Evolutionary conservation across 805 yeast genomes (phyloP).

Genomic region (Blastobotrys chiropterorum): DNA sequence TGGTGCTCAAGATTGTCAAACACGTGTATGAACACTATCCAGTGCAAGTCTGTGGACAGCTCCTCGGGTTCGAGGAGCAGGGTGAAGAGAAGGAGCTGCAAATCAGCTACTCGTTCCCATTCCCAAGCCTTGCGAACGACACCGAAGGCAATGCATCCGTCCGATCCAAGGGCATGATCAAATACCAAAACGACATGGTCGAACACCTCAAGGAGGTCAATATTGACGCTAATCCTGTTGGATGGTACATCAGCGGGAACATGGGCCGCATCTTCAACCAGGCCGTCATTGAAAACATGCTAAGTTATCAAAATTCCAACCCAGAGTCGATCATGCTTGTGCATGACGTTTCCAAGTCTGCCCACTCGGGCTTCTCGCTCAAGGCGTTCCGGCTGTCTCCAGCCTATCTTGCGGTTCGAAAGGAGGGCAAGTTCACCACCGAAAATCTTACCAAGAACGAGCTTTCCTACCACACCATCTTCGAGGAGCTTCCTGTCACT

Average conservation of each 20-base stretch:
- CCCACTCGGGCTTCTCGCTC: conserved; percentile 55
- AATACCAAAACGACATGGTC: conserved; percentile 63
- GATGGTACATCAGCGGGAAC: conserved; percentile 72
- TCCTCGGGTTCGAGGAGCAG: conserved; percentile 63
- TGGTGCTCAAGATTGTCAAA: conserved; percentile 53
- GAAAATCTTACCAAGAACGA: conserved; percentile 55
- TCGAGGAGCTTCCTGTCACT: conserved; percentile 63
- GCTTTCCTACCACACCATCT: conserved; percentile 57
- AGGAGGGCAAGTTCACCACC: conserved; percentile 55
- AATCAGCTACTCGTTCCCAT: conserved; percentile 58
- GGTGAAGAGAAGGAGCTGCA: conserved; percentile 36
- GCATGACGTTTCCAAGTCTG: conserved; percentile 62
- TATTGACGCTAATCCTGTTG: conserved; percentile 63
- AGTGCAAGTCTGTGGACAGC: conserved; percentile 58
- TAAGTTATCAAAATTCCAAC: conserved; percentile 54
- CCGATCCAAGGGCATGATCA: conserved; percentile 53
- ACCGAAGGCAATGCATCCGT: conserved; percentile 60
- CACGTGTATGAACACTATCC: conserved; percentile 63
- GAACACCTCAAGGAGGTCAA: conserved; percentile 56
- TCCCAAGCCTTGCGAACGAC: conserved; percentile 48
- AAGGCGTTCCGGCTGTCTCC: conserved; percentile 64
- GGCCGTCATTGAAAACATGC: conserved; percentile 57
- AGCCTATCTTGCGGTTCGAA: conserved; percentile 47
- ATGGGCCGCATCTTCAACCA: conserved; percentile 66
- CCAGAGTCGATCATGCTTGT: conserved; percentile 47